These are phyloP conservation scores for Trypanosoma theileri DNA, from an alignment of 208 protist genomes.

Conservation along the genomic window DNA sequence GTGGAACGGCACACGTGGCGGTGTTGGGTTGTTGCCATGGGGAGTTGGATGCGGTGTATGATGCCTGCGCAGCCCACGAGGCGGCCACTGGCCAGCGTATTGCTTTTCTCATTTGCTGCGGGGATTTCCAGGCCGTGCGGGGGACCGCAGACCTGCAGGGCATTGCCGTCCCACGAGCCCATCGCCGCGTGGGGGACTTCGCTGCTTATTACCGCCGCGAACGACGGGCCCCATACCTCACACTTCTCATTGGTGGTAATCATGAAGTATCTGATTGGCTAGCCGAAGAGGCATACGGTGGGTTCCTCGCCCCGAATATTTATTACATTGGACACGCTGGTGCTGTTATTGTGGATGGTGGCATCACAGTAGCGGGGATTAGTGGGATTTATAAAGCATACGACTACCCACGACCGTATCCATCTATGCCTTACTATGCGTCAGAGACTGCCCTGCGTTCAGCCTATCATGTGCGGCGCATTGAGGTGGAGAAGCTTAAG, in stretches of 20 bases:
- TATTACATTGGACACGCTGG: conserved; percentile 97
- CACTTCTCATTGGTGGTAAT: conserved; percentile 99
- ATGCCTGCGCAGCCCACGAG: conserved; percentile 80
- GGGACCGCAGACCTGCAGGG: conserved; percentile 90
- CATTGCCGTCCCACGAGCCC: conserved; percentile 96
- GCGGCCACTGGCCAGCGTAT: conserved; percentile 78
- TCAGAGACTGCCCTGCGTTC: conserved; percentile 56
- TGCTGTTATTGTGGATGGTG: conserved; percentile 86
- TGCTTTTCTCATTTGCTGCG: conserved; percentile 97
- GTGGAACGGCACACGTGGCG: conserved; percentile 75
- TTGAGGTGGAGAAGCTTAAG: conserved; percentile 85
- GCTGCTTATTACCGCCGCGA: conserved; percentile 94
- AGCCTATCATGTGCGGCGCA: conserved; percentile 85
- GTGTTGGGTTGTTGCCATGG: conserved; percentile 98
- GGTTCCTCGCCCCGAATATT: conserved; percentile 98
- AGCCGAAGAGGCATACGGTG: conserved; percentile 94
- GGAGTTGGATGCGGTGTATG: conserved; percentile 97
- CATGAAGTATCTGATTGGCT: conserved; percentile 97
- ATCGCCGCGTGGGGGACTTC: conserved; percentile 93
- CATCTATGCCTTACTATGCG: conserved; percentile 58
- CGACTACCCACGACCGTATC: conserved; percentile 80
- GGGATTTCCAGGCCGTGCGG: conserved; percentile 97
- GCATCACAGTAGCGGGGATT: conserved; percentile 67
- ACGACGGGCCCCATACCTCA: conserved; percentile 94
- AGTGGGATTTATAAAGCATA: conserved; percentile 89